Evolutionary conservation across 257 asterid genomes (phyloP).

Genomic region (Echium plantagineum): DNA sequence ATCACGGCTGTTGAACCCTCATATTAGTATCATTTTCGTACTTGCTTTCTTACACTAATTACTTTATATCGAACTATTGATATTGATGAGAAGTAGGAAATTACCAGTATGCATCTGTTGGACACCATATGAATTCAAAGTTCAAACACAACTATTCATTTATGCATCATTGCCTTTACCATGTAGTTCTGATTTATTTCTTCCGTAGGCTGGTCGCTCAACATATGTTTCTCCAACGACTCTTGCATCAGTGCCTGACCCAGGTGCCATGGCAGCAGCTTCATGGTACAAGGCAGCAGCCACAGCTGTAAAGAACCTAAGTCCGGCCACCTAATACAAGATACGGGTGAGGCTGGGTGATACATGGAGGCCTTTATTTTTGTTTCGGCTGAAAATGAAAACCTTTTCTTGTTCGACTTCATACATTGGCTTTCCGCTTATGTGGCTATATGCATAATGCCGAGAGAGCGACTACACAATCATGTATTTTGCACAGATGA

Average conservation of each 20-base stretch:
- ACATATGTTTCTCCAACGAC: constrained; percentile 64
- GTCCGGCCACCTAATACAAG: constrained; percentile 18
- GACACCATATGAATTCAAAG: not conserved
- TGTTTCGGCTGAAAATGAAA: constrained; percentile 14
- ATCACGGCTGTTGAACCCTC: not conserved
- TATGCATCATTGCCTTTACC: not conserved
- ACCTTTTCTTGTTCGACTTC: constrained; percentile 7
- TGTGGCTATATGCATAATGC: constrained; percentile 10
- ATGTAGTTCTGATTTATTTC: constrained; percentile 3
- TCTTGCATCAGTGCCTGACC: constrained; percentile 78
- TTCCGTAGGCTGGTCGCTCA: constrained; percentile 91
- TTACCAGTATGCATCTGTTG: not conserved
- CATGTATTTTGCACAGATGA: no score
- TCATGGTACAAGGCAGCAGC: constrained; percentile 84
- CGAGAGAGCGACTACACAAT: no score
- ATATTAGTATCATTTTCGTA: not conserved
- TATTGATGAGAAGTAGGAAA: no score
- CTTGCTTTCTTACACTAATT: no score
- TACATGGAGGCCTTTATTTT: constrained; percentile 25
- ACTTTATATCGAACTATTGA: no score
- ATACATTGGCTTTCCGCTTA: constrained; percentile 27
- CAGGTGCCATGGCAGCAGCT: constrained; percentile 97
- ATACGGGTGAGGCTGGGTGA: constrained; percentile 4
- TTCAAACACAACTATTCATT: not conserved
- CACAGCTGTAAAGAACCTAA: constrained; percentile 42